A percentile compares a stretch with the other conserved stretches of the same genome.
Evolutionary conservation across 2,329 filamentous ascomycete species (phyloP).

Genomic region (Didymella pomorum): DNA sequence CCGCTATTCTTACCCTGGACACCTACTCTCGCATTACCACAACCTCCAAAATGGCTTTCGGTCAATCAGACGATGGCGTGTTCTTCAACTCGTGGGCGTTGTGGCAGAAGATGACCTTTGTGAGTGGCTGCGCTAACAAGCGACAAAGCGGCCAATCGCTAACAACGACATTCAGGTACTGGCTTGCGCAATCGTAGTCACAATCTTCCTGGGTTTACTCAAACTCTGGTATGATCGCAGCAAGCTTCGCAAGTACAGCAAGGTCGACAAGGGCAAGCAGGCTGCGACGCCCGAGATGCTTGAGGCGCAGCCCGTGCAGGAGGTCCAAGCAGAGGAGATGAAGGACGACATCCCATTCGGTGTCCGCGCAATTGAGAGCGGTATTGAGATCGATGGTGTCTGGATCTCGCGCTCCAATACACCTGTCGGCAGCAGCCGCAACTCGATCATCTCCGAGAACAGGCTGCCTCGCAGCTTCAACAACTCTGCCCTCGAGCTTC

Average conservation of each 20-base stretch:
- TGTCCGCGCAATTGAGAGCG: constrained; percentile 82
- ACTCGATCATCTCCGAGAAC: constrained; percentile 42
- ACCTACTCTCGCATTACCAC: constrained; percentile 25
- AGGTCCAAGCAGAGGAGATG: constrained; percentile 59
- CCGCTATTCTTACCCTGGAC: constrained; percentile 31
- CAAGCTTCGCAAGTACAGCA: constrained; percentile 54
- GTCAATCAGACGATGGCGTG: constrained; percentile 38
- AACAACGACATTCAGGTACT: constrained; percentile 66
- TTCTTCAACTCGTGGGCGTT: constrained; percentile 70
- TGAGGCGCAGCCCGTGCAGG: constrained; percentile 66
- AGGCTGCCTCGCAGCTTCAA: constrained; percentile 42
- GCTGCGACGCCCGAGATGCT: constrained; percentile 67
- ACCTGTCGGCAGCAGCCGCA: constrained; percentile 48
- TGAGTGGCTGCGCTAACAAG: constrained; percentile 58
- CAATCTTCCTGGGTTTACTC: constrained; percentile 71
- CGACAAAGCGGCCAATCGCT: constrained; percentile 22
- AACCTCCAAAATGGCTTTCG: constrained; percentile 32
- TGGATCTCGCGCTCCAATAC: constrained; percentile 60
- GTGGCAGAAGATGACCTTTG: constrained; percentile 92
- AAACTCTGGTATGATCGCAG: constrained; percentile 65
- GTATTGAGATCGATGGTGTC: constrained; percentile 84
- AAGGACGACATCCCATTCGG: constrained; percentile 81
- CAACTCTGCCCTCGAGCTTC: constrained; percentile 46
- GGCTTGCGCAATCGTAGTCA: constrained; percentile 72
- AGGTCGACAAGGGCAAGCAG: constrained; percentile 48